phyloP scores from a whole-genome alignment of 1,284 basidiomycete genomes.

The Tetrapyrgos nigripes region DNA sequence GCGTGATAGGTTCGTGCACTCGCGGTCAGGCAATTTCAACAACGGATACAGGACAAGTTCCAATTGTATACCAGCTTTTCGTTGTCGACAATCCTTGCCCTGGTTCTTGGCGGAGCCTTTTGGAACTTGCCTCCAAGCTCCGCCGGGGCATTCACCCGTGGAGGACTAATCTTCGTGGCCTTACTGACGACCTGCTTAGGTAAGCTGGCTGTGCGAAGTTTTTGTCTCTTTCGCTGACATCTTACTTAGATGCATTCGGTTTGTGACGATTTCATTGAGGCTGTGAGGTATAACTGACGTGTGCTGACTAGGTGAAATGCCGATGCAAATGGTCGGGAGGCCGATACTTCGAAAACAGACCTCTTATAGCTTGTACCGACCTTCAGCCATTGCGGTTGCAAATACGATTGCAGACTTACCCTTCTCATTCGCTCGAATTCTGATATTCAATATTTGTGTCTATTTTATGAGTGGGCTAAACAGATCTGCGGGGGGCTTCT shows the following conservation, averaged over 20 bases:
- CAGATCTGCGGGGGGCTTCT: slow-evolving; percentile 70
- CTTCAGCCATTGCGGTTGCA: slow-evolving; percentile 74
- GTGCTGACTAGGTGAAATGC: slow-evolving; percentile 49
- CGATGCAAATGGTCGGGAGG: slow-evolving; percentile 77
- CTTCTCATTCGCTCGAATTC: slow-evolving; percentile 67
- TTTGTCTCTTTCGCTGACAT: too few relatives aligned
- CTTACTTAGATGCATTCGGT: too few relatives aligned
- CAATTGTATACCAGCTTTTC: slow-evolving; percentile 78
- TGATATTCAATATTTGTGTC: slow-evolving; percentile 73
- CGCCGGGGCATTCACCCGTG: slow-evolving; percentile 86
- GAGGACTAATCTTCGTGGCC: slow-evolving; percentile 77
- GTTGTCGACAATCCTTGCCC: slow-evolving; percentile 63
- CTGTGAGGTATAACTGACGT: too few relatives aligned
- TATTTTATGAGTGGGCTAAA: slow-evolving; percentile 79
- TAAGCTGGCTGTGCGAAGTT: too few relatives aligned
- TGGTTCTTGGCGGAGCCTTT: slow-evolving; percentile 82
- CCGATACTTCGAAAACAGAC: slow-evolving; percentile 78
- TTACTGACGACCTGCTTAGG: slow-evolving; percentile 79
- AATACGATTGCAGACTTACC: slow-evolving; percentile 82
- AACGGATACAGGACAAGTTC: slow-evolving; percentile 84
- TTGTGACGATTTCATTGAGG: slow-evolving; percentile 82
- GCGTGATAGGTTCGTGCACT: too few relatives aligned
- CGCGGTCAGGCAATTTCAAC: slow-evolving; percentile 78
- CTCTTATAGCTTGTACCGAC: slow-evolving; percentile 84
- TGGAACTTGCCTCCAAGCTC: slow-evolving; percentile 77